Evolutionary conservation across 2,329 filamentous ascomycete species (phyloP), one percentile per base, ranked within the genome.

Genomic region (Penicillium oxalicum): DNA sequence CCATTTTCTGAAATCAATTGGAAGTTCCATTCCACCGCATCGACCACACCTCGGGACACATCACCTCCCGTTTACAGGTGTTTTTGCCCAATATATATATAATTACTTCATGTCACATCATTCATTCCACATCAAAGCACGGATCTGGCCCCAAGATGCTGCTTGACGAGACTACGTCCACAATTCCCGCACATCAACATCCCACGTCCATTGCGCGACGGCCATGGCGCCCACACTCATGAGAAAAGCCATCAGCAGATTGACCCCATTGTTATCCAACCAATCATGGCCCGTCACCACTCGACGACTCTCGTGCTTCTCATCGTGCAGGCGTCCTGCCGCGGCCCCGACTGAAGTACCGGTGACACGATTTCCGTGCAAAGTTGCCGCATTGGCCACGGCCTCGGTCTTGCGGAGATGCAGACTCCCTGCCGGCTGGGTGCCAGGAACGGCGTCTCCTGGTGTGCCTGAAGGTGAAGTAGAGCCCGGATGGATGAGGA

Each of bases 221-320:
- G 72, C 74, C 81, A 97, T 94, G 4, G 84, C 87, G 4, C 84
- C 81, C 13, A 90, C 56, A 64, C 88, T 95, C 80, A 95, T 91
- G 4, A 77, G 76, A 11, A 81, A 77, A 0, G 91, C 91, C 91
- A 96, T 97, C 48, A 91, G 68, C 49, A 96, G 81, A 68, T 98
- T 98, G 60, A 98, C 90, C 47, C 88, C 87, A 68, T 98, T 98
- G 69, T 98, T 98, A 69, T 95, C 90, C 49, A 98, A 74, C 52
- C 94, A 67, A 65, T 95, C 80, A 72, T 76, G 44, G 65, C 82
- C 89, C 57, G 75, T 86, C 69, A 87, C 82, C 5, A 84, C 70
- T 4, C 82, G 72, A 13, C 86, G 74, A 44, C 83, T 84, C 51
- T 84, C 79, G 59, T 75, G 76, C 48, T 76, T 52, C 4, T 50